These are phyloP conservation scores for Hibiscus tridactylites DNA, from an alignment of 345 rosid genomes.

Conservation along the genomic window DNA sequence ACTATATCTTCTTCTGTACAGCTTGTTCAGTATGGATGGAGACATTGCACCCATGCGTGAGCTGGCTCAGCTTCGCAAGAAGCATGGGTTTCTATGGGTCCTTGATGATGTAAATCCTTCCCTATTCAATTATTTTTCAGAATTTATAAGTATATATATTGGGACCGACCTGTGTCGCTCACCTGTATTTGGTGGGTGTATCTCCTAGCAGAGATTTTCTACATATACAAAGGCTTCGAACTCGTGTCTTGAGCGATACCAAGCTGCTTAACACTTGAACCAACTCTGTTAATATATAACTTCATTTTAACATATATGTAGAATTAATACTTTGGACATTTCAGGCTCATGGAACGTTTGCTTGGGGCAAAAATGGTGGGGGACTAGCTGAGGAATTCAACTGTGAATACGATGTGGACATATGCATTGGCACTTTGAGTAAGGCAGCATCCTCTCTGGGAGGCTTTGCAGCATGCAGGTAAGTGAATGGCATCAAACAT, in stretches of 20 bases:
- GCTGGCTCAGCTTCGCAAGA: conserved; percentile 59
- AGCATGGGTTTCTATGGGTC: conserved; percentile 68
- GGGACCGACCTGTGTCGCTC: too few species aligned
- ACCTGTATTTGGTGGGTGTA: too few species aligned
- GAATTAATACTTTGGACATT: background rate
- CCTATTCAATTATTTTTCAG: too few species aligned
- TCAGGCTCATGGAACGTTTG: conserved; percentile 95
- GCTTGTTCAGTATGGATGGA: conserved; percentile 98
- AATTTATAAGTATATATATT: too few species aligned
- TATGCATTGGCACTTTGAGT: conserved; percentile 81
- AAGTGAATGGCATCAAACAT: background rate
- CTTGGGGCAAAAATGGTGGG: conserved; percentile 56
- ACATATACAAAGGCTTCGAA: too few species aligned
- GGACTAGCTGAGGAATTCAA: conserved; percentile 81
- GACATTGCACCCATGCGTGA: conserved; percentile 88
- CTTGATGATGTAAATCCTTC: conserved; percentile 75
- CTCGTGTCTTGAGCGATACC: too few species aligned
- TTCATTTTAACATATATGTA: background rate
- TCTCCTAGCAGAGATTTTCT: too few species aligned
- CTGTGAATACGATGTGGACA: conserved; percentile 72
- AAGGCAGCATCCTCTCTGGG: conserved; percentile 96
- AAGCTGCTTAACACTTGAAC: too few species aligned
- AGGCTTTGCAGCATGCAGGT: conserved; percentile 95
- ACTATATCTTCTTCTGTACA: background rate
- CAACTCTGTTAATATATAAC: background rate